Conservation (phyloP, 192 early-diverging fungal species). For the Coemansia sp. region DNA sequence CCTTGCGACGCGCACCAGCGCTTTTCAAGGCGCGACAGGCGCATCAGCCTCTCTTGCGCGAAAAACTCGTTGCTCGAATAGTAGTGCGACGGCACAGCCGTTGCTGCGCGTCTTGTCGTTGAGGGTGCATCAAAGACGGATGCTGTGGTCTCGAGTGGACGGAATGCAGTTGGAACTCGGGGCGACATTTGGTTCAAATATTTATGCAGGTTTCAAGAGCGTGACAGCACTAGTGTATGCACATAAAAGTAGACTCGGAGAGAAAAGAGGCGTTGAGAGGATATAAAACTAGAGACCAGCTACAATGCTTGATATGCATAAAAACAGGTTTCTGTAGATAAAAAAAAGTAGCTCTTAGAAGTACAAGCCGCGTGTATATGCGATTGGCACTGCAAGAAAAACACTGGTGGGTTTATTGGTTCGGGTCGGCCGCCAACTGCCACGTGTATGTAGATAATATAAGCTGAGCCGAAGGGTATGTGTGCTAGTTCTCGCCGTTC, state of each 20-base stretch:
- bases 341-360: not conserved
- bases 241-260: constrained; percentile 5
- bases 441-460: not conserved
- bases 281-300: not conserved
- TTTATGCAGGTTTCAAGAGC: constrained; percentile 3
- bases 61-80: constrained; percentile 15
- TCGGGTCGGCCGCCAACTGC: not conserved
- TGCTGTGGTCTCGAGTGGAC: constrained; percentile 45
- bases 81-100: constrained; percentile 30
- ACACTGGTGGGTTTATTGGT: too few relatives aligned
- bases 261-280: not conserved
- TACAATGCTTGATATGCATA: constrained; percentile 9
- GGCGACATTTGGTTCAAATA: constrained; percentile 24
- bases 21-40: constrained; percentile 45
- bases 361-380: not conserved
- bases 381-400: not conserved
- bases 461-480: not conserved
- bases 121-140: constrained; percentile 16
- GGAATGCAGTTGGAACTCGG: constrained; percentile 51
- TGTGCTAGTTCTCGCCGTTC: not conserved
- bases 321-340: constrained; percentile 6
- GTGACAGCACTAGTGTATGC: constrained; percentile 8
- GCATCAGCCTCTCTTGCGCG: constrained; percentile 35
- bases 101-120: constrained; percentile 35
- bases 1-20: constrained; percentile 39